Conservation (phyloP, 768 basidiomycete species). For the Xerocomus spinulosus region DNA sequence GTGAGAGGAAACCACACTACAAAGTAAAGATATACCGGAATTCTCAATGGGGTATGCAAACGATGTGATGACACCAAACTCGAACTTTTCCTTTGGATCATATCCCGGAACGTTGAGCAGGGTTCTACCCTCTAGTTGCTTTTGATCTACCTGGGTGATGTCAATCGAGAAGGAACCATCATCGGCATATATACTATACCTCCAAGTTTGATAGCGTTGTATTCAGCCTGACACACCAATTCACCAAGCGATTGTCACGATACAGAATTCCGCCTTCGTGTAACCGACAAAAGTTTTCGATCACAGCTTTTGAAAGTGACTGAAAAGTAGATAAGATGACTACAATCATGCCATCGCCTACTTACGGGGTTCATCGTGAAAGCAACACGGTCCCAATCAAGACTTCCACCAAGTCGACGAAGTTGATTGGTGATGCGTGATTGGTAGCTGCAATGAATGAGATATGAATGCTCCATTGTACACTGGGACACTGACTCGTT, state of each 20-base stretch:
- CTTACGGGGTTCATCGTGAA: conserved; percentile 92
- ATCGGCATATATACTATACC: conserved; percentile 39
- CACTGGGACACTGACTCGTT: conserved; percentile 68
- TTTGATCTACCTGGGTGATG: conserved; percentile 76
- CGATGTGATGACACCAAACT: conserved; percentile 95
- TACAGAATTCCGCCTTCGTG: conserved; percentile 92
- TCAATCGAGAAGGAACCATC: not conserved
- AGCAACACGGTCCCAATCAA: conserved; percentile 90
- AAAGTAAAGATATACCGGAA: conserved; percentile 49
- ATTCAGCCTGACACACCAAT: conserved; percentile 96
- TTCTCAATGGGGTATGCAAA: conserved; percentile 91
- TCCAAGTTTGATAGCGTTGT: conserved; percentile 98
- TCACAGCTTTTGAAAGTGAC: conserved; percentile 80
- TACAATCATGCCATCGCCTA: not conserved
- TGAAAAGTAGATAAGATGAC: conserved; percentile 24
- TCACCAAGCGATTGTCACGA: conserved; percentile 93
- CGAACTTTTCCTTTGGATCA: conserved; percentile 90
- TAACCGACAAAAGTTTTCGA: conserved; percentile 85
- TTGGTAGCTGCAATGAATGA: conserved; percentile 64
- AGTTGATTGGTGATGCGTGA: conserved; percentile 88
- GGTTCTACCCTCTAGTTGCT: conserved; percentile 79
- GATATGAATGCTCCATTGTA: not conserved
- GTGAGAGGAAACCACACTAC: not conserved
- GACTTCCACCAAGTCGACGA: conserved; percentile 83
- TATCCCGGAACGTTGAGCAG: conserved; percentile 91